Base-by-base conservation (phyloP, 2,329 filamentous ascomycete species). In the Botrytis porri region DNA sequence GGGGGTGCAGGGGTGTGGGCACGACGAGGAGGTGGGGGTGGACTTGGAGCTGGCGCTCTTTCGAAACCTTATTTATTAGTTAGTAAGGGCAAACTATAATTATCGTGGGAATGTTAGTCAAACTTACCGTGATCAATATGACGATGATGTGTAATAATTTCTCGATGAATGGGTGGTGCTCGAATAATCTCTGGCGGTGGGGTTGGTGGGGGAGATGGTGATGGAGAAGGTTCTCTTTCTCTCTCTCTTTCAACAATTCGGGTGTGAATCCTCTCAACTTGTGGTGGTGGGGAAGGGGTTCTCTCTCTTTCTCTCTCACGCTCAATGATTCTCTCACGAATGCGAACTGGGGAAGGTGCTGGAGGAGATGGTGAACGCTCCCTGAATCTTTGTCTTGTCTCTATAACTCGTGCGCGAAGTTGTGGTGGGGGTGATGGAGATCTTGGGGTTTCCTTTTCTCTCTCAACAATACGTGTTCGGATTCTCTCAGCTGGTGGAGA, bases 111-210 rank as follows among this genome's bases (percentile, higher is more conserved):
- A n/a, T 18, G 41, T 18, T 32, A 29, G 25, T n/a, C 32, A 57
- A 14, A 65, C 89, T 80, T 85, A 93, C 93, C 94, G 83, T 97
- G 93, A 80, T 97, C 93, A 77, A 97, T 92, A 80, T 95, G 92
- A 73, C 91, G 88, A 81, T 96, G 95, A 82, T 80, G 79, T 65
- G 93, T 97, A 76, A 97, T 95, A 73, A 97, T 90, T 80, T 97
- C 93, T 79, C 95, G 90, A 82, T 95, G 93, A 77, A 97, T 93
- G 0, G 91, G 92, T 48, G 94, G 94, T 32, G 91, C 90, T 60
- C 89, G 88, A 78, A 96, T 90, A 62, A 73, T 69, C 72, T 87
- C 87, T 43, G 89, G 89, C 43, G 78, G 74, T 60, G 77, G 76
- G 54, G 70, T 67, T 63, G 64, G 71, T 59, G 76, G 73, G 20